A percentile compares a stretch with the other conserved stretches of the same genome.
These are phyloP conservation scores for Coemansia sp. DNA, from an alignment of 192 early-diverging fungal genomes.

Conservation along the genomic window DNA sequence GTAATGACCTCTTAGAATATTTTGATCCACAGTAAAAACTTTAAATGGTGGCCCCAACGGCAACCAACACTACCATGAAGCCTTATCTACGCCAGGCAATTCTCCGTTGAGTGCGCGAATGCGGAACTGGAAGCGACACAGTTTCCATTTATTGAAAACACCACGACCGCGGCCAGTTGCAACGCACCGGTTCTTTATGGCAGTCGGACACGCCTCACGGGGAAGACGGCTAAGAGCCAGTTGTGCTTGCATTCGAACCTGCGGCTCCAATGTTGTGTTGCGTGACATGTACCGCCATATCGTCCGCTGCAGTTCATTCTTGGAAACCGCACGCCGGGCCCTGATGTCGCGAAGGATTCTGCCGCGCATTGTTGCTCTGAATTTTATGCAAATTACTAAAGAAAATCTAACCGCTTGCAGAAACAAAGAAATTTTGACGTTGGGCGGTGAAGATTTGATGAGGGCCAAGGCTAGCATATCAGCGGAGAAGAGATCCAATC, in stretches of 20 bases:
- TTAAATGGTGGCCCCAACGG: background rate
- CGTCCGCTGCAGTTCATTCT: constrained; percentile 69
- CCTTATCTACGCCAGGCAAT: constrained; percentile 77
- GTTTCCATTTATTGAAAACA: constrained; percentile 69
- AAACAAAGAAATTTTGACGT: too few species aligned
- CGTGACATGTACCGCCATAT: constrained; percentile 74
- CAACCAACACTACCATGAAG: constrained; percentile 62
- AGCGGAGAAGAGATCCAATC: too few species aligned
- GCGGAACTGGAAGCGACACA: constrained; percentile 80
- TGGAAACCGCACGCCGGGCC: constrained; percentile 64
- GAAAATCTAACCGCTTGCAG: too few species aligned
- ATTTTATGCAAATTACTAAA: too few species aligned
- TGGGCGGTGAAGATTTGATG: too few species aligned
- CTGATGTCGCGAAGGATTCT: constrained; percentile 70
- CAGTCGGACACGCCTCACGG: constrained; percentile 60
- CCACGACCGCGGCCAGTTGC: constrained; percentile 75
- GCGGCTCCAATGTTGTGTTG: constrained; percentile 71
- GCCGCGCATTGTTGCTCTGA: constrained; percentile 23
- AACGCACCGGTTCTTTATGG: constrained; percentile 72
- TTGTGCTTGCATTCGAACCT: constrained; percentile 76
- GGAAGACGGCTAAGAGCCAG: constrained; percentile 68
- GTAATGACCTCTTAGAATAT: background rate
- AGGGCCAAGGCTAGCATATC: too few species aligned
- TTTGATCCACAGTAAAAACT: background rate
- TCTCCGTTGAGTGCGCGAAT: constrained; percentile 76